Percentiles rank a stretch among this genome's conserved stretches.
Evolutionary conservation across 352 stramenopile species (phyloP).

Genomic region (Globisporangium paroecandrum): DNA sequence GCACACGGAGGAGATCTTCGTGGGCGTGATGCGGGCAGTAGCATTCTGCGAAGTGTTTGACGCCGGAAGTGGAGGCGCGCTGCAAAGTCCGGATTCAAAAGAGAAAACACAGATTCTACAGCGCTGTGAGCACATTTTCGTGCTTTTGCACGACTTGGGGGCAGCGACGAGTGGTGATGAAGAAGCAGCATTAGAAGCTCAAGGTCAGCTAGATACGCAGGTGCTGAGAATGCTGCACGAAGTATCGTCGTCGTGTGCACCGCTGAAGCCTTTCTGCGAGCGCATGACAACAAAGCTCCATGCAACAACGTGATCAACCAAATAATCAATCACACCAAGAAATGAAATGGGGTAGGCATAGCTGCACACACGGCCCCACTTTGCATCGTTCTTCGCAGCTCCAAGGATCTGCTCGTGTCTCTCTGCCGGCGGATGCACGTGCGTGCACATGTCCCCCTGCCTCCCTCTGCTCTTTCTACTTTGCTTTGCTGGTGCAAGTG

Average conservation of each 20-base stretch:
- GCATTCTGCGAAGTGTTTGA: constrained; percentile 65
- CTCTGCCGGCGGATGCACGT: too few species aligned
- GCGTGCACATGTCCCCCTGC: too few species aligned
- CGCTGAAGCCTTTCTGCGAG: constrained; percentile 11
- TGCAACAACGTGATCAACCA: background rate
- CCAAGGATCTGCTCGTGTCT: too few species aligned
- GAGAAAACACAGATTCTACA: constrained; percentile 31
- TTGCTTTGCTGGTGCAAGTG: too few species aligned
- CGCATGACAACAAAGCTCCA: constrained; percentile 1
- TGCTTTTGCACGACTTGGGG: constrained; percentile 29
- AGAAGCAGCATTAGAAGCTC: background rate
- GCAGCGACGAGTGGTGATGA: background rate
- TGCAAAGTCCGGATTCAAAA: constrained; percentile 22
- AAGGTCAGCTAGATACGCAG: background rate
- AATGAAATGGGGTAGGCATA: background rate
- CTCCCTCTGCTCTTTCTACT: too few species aligned
- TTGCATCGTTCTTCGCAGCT: too few species aligned
- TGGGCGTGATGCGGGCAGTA: constrained; percentile 66
- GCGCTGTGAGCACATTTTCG: constrained; percentile 33
- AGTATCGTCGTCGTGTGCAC: constrained; percentile 3
- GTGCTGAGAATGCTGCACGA: constrained; percentile 12
- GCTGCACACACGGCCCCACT: background rate
- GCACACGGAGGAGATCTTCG: constrained; percentile 66
- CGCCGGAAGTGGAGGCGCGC: constrained; percentile 15
- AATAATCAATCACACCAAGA: background rate